phyloP scores from a whole-genome alignment of 306 rosid genomes.

The Oemleria cerasiformis region DNA sequence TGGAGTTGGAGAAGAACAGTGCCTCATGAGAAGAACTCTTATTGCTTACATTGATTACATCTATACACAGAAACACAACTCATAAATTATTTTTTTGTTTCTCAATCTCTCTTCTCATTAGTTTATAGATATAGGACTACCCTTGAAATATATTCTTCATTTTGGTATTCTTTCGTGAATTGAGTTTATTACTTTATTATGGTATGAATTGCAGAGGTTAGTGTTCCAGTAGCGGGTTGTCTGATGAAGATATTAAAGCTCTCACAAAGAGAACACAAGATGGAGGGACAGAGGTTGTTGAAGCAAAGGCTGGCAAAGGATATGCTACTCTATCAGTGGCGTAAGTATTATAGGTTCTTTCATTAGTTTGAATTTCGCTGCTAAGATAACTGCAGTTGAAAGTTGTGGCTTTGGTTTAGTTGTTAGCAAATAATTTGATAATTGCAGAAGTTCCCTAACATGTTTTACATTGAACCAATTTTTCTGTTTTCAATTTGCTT shows the following conservation, averaged over 20 bases:
- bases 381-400: neutral
- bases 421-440: neutral
- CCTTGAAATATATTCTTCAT: no score
- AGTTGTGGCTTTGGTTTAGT: neutral
- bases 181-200: neutral
- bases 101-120: no score
- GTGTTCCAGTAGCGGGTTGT: slow-evolving; percentile 79
- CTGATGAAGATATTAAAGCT: slow-evolving; percentile 53
- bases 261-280: slow-evolving; percentile 88
- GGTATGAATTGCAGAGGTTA: slow-evolving; percentile 53
- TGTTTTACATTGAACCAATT: no score
- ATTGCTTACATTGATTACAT: no score
- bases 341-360: slow-evolving; percentile 53
- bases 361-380: neutral
- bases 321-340: slow-evolving; percentile 96
- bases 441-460: no score
- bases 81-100: no score
- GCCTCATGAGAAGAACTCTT: no score
- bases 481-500: no score
- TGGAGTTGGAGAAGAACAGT: no score
- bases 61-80: no score
- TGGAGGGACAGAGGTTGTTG: slow-evolving; percentile 94
- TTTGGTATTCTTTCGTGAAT: neutral
- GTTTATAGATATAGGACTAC: no score
- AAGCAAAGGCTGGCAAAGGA: slow-evolving; percentile 96